A percentile compares a stretch with the other conserved stretches of the same genome.
Conservation (phyloP, 441 rosid genomes). For the Brassica hybrid region DNA sequence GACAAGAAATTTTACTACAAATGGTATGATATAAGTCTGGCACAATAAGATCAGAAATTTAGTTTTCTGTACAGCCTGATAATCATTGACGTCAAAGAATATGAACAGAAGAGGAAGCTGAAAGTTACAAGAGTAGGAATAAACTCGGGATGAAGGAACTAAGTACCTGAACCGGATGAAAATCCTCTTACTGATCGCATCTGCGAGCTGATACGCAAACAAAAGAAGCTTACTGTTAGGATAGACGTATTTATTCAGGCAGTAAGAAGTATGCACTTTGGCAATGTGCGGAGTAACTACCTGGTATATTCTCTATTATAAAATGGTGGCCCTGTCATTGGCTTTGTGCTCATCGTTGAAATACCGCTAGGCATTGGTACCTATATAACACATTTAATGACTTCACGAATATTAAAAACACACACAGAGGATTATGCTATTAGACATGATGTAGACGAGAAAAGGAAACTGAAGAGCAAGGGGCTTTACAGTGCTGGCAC, state of each 20-base stretch:
- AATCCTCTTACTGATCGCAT: constrained; percentile 62
- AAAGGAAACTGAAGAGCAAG: background rate
- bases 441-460: constrained; percentile 3
- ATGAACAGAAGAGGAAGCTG: constrained; percentile 16
- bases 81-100: constrained; percentile 9
- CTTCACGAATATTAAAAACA: too few relatives aligned
- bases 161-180: constrained; percentile 80
- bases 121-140: background rate
- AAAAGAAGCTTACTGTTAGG: constrained; percentile 26
- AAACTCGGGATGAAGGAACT: constrained; percentile 13
- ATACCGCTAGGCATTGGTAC: constrained; percentile 44
- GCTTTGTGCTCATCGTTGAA: constrained; percentile 44
- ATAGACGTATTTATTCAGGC: constrained; percentile 1
- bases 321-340: constrained; percentile 41
- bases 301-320: constrained; percentile 42
- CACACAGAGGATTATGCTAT: background rate
- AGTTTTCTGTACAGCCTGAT: background rate
- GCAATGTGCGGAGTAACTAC: constrained; percentile 38
- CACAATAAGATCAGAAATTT: background rate
- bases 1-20: background rate
- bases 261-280: constrained; percentile 8
- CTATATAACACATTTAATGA: constrained; percentile 39
- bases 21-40: background rate
- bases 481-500: constrained; percentile 54
- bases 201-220: constrained; percentile 55